phyloP scores from a whole-genome alignment of 192 early-diverging fungal genomes.

The Blastocladiella britannica region DNA sequence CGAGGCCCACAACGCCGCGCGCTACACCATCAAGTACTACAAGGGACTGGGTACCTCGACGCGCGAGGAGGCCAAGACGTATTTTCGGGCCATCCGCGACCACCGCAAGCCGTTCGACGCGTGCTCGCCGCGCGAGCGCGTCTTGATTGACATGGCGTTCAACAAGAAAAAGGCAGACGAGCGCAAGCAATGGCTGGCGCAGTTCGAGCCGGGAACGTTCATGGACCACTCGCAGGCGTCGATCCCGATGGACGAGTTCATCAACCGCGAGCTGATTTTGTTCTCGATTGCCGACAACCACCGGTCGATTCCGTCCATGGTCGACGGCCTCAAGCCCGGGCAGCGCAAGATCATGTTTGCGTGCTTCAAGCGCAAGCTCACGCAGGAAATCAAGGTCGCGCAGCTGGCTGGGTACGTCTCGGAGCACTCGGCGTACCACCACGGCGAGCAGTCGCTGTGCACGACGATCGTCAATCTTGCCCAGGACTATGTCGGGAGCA shows the following conservation, averaged over 20 bases:
- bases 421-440: conserved; percentile 81
- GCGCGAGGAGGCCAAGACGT: conserved; percentile 64
- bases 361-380: conserved; percentile 61
- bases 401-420: conserved; percentile 74
- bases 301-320: conserved; percentile 78
- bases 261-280: conserved; percentile 83
- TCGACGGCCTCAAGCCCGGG: conserved; percentile 92
- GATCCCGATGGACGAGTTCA: conserved; percentile 73
- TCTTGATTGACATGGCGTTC: conserved; percentile 90
- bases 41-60: conserved; percentile 90
- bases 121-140: conserved; percentile 32
- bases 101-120: conserved; percentile 63
- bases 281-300: conserved; percentile 89
- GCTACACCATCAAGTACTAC: conserved; percentile 85
- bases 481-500: conserved; percentile 84
- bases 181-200: conserved; percentile 81
- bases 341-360: conserved; percentile 87
- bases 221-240: conserved; percentile 59
- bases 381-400: conserved; percentile 68
- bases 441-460: conserved; percentile 68
- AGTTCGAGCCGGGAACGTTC: conserved; percentile 64
- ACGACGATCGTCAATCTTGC: conserved; percentile 82
- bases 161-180: conserved; percentile 82
- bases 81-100: conserved; percentile 58
- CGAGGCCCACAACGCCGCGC: conserved; percentile 45